Base-by-base conservation (phyloP, 2,329 filamentous ascomycete species). In the Penicillium sp. region DNA sequence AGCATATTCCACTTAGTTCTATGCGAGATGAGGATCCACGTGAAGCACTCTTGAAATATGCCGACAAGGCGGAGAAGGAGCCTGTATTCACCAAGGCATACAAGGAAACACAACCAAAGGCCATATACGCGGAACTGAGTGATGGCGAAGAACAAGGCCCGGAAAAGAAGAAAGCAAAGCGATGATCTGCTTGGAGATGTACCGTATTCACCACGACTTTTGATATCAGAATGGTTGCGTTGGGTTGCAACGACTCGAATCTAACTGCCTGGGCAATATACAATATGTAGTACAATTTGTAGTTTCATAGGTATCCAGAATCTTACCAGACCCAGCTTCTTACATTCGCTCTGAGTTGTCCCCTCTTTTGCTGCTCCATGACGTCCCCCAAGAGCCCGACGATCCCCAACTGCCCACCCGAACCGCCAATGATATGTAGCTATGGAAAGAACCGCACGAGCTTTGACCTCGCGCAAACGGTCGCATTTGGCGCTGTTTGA, bases 21-120 rank as follows among this genome's bases (percentile, higher is more conserved):
- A 96, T 99, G 90, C 82, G 96, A 46, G 92, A 99, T 74, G 94
- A 99, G 73, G 94, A 99, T 77, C 94, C 94, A 0, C 82, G 94
- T 61, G 94, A 96, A 75, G 94, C 94, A 44, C 78, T 99, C 69
- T 78, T 99, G 58, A 97, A 95, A 78, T 99, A 97, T 79, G 93
- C 92, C 37, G 90, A 96, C 53, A 88, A 95, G 70, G 92, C 92
- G 13, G 86, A 96, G 75, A 93, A 90, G 71, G 92, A 97, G 71
- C 93, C 92, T 0, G 82, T 96, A 66, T 99, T 97, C 70, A 99
- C 94, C 31, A 90, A 89, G 64, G 94, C 92, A 16, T 99, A 92
- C 89, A 89, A 89, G 69, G 83, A 88, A 65, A 97, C 92, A 37
- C 93, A 97, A 76, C 94, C 94, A 0, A 88, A 92, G 64, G 91